Percentiles rank a stretch among this genome's conserved stretches.
Conservation (phyloP, 768 basidiomycete genomes). For the Suillus variegatus region DNA sequence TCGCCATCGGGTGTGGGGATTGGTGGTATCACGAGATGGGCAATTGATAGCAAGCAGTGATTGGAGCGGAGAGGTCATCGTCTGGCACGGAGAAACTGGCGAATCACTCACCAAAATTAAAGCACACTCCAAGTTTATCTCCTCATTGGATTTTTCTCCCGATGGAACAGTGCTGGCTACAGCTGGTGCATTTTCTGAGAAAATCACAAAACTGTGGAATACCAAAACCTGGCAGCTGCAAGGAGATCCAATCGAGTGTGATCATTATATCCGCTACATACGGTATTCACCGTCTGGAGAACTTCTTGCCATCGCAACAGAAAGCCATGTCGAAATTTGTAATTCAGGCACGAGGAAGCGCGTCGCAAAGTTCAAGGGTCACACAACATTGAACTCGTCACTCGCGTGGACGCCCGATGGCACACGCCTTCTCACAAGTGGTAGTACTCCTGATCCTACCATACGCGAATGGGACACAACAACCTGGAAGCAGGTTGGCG, state of each 20-base stretch:
- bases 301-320: no score
- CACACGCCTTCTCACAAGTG: not conserved
- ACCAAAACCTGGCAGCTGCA: no score
- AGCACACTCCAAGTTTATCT: fast-evolving
- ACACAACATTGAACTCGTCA: not conserved
- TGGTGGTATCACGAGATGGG: not conserved
- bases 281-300: no score
- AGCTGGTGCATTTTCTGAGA: not conserved
- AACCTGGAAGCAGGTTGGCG: not conserved
- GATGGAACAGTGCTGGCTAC: no score
- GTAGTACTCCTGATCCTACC: not conserved
- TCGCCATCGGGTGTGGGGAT: fast-evolving
- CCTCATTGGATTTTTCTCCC: no score
- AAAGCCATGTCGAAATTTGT: not conserved
- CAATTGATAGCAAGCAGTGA: not conserved
- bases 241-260: no score
- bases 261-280: no score
- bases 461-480: not conserved
- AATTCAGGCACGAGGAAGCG: not conserved
- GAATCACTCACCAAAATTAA: no score
- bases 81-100: no score
- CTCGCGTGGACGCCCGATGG: not conserved
- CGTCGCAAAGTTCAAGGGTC: not conserved
- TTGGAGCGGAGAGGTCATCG: no score
- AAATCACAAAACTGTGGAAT: no score